These are phyloP conservation scores for Fraxinus latifolia DNA, from an alignment of 305 asterid species.

Conservation along the genomic window DNA sequence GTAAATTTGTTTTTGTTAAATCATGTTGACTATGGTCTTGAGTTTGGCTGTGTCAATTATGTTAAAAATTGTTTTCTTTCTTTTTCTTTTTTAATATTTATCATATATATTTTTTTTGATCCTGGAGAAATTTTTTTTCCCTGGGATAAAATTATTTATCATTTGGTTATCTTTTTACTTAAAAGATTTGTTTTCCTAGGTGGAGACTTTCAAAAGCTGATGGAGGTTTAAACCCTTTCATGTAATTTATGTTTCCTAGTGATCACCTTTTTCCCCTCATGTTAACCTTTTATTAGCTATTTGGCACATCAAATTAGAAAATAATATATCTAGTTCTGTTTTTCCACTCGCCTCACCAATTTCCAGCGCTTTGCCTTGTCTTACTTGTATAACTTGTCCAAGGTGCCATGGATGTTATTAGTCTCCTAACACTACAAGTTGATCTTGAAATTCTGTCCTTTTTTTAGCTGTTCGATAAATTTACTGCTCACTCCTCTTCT, in stretches of 20 bases:
- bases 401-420: not conserved
- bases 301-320: constrained; percentile 5
- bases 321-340: constrained; percentile 5
- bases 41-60: constrained; percentile 11
- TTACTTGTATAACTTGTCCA: constrained; percentile 10
- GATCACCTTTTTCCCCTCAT: not conserved
- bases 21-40: not conserved
- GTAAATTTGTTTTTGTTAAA: not conserved
- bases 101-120: not conserved
- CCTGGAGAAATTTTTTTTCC: not conserved
- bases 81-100: not conserved
- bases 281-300: constrained; percentile 4
- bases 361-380: not conserved
- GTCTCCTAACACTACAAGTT: constrained; percentile 1
- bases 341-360: constrained; percentile 1
- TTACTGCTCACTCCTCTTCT: not conserved
- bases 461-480: constrained; percentile 5
- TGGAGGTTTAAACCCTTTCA: not conserved
- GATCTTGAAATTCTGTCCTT: not conserved
- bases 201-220: not conserved
- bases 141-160: not conserved
- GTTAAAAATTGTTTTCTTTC: not conserved
- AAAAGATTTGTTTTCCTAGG: not conserved
- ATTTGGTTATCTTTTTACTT: not conserved
- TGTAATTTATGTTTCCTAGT: not conserved